Evolutionary conservation across 2,329 filamentous ascomycete genomes (phyloP).

Genomic region (Colletotrichum tropicale): DNA sequence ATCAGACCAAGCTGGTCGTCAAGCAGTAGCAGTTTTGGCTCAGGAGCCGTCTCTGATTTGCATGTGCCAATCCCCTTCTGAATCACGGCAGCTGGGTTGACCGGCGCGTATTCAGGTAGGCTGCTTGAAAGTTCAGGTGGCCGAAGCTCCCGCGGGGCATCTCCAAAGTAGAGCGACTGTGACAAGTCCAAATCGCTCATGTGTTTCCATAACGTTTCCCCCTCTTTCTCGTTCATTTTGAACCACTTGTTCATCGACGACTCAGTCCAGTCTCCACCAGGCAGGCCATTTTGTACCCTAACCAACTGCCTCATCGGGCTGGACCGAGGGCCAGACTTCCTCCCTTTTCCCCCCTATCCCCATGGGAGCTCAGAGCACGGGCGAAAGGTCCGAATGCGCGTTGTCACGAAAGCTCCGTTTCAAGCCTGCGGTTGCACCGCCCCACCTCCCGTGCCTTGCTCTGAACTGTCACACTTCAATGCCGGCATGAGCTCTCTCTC

Average conservation of each 20-base stretch:
- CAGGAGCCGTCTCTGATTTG: not conserved
- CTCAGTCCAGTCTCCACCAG: not conserved
- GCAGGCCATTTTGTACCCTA: not conserved
- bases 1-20: not conserved
- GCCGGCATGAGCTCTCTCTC: not conserved
- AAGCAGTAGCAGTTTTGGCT: not conserved
- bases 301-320: constrained; percentile 15
- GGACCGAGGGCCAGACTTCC: not conserved
- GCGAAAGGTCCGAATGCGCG: constrained; percentile 8
- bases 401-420: constrained; percentile 14
- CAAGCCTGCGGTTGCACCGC: constrained; percentile 17
- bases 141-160: not conserved
- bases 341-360: not conserved
- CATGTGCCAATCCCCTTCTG: not conserved
- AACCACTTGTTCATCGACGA: not conserved
- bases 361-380: not conserved
- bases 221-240: not conserved
- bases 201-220: not conserved
- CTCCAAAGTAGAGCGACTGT: not conserved
- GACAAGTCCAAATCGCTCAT: not conserved
- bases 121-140: not conserved
- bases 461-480: constrained; percentile 7
- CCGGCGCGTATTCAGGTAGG: not conserved
- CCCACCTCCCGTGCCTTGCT: constrained; percentile 4
- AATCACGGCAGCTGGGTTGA: not conserved